Conservation (phyloP, 2,329 filamentous ascomycete species). For the Colletotrichum navitas region DNA sequence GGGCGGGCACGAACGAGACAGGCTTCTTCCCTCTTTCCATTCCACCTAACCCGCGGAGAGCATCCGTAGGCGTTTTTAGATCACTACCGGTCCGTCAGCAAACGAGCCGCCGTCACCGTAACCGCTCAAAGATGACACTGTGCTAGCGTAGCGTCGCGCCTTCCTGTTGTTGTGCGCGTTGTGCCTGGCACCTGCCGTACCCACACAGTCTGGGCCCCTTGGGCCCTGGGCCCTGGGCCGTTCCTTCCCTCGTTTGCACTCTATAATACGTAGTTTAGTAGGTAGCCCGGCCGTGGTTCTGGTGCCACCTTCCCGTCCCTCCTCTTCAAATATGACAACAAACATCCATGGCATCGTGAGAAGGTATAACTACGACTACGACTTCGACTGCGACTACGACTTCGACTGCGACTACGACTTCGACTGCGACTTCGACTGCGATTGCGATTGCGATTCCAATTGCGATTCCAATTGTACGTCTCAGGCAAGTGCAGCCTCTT, state of each 20-base stretch:
- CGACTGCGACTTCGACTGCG: neutral
- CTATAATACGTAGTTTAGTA: too few species aligned
- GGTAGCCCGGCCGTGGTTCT: slow-evolving; percentile 2
- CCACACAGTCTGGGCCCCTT: neutral
- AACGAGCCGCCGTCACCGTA: slow-evolving; percentile 3
- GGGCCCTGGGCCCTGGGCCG: neutral
- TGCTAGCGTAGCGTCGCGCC: slow-evolving; percentile 17
- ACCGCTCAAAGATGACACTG: slow-evolving; percentile 26
- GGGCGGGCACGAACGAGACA: slow-evolving; percentile 1
- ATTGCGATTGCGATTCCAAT: neutral
- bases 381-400: neutral
- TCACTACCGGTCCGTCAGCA: slow-evolving; percentile 7
- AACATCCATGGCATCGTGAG: slow-evolving; percentile 2
- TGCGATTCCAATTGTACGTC: neutral
- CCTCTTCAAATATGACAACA: slow-evolving; percentile 8
- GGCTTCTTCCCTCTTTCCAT: slow-evolving; percentile 13
- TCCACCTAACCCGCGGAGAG: neutral
- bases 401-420: neutral
- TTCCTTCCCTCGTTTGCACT: neutral
- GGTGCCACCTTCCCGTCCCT: slow-evolving; percentile 38
- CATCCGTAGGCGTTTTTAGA: slow-evolving; percentile 6
- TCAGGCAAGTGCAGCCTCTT: neutral
- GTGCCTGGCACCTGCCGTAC: neutral
- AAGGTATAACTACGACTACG: slow-evolving; percentile 14
- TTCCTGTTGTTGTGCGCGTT: neutral